Percentiles rank a stretch among this genome's conserved stretches.
These are phyloP conservation scores for Naganishia kalamii DNA, from an alignment of 768 basidiomycete genomes.

Conservation along the genomic window DNA sequence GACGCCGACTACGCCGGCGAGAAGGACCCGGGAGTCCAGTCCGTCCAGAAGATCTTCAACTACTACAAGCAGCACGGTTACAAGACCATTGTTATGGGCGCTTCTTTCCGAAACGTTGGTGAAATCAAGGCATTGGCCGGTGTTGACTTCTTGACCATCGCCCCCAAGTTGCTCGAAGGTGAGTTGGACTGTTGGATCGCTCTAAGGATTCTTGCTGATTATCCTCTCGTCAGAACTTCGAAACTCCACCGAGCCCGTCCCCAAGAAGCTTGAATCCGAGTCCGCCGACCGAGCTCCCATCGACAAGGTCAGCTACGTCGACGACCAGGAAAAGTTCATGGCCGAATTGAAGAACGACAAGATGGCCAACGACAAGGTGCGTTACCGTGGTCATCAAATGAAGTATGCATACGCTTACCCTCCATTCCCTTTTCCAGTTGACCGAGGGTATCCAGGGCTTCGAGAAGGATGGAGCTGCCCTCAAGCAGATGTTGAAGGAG, in stretches of 20 bases:
- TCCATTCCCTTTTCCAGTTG: constrained; percentile 34
- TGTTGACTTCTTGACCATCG: constrained; percentile 93
- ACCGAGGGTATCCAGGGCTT: constrained; percentile 97
- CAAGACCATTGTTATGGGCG: constrained; percentile 99
- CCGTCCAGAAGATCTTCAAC: constrained; percentile 94
- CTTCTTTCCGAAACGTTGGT: constrained; percentile 94
- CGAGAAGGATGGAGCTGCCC: constrained; percentile 83
- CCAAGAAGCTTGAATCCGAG: constrained; percentile 70
- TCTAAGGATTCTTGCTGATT: too few relatives aligned
- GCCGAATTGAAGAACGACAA: constrained; percentile 84
- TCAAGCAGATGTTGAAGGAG: constrained; percentile 72
- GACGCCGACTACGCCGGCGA: constrained; percentile 81
- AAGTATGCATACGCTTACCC: neutral
- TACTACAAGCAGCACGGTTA: constrained; percentile 94
- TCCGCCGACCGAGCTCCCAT: constrained; percentile 53
- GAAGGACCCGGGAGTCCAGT: constrained; percentile 89
- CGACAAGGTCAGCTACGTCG: constrained; percentile 72
- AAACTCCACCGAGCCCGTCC: constrained; percentile 63
- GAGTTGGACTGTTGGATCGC: neutral
- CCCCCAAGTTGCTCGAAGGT: constrained; percentile 19
- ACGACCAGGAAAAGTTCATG: constrained; percentile 94
- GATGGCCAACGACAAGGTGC: constrained; percentile 90
- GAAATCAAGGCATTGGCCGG: constrained; percentile 95
- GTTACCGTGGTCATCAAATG: neutral
- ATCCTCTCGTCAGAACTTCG: constrained; percentile 75